Evolutionary conservation across 192 early-diverging fungal genomes (phyloP), one percentile per base, ranked within the genome.

Genomic region (Dissophora globulifera): DNA sequence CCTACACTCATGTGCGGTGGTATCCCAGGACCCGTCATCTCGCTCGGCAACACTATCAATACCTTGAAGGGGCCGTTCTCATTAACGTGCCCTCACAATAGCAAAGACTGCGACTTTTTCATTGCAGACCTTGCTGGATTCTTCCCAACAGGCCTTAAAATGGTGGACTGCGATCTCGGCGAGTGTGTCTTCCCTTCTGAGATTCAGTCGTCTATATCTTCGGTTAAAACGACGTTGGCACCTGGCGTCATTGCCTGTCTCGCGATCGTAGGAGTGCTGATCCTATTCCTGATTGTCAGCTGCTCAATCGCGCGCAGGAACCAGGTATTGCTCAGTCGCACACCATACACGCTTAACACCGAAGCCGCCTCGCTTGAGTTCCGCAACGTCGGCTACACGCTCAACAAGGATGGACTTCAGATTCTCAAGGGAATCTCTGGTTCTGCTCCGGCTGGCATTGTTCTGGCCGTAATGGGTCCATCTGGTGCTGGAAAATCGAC

Each of bases 401-500:
- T 78, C 27, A 66, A 66, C 59, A 83, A 81, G 72, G 78, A 70
- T 30, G 89, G 87, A n/a, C 81, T 86, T 49, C 29, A 74, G 31
- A 83, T 97, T 46, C 81, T 97, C 17, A 65, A 87, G 38, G 79
- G 81, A 7, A 87, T 96, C 26, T 87, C 84, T 1, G 96, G 94
- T n/a, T 81, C 85, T 31, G 87, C 92, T 22, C 78, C 83, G 26
- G 84, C 92, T 3, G 93, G 92, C 29, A 86, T 92, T 29, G 78
- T 94, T 53, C 84, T 93, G 59, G 94, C 93, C 2, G 89, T 99
- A 19, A 97, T 97, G 88, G 97, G 96, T 0, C 93, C 94, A 3
- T 92, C 89, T 27, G 96, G 96, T 15, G 93, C 95, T 9, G 96
- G 95, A 35, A 97, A 96, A 81, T 90, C 94, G 9, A 95, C 91